Evolutionary conservation across 2,329 filamentous ascomycete genomes (phyloP).

Genomic region (Macrophomina tecta): DNA sequence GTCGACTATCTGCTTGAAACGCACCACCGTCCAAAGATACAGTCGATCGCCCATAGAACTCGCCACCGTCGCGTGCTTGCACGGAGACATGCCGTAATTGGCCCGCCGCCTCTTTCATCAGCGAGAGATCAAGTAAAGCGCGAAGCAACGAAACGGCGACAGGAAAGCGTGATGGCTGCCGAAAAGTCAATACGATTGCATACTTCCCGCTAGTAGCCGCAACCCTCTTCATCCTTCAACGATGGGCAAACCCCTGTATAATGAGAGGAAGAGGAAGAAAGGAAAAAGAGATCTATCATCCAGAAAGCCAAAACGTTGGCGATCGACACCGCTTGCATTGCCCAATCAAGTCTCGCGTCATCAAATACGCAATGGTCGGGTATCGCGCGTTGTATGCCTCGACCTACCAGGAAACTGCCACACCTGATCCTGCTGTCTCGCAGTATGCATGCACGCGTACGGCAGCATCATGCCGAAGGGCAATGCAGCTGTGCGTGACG

Average conservation of each 20-base stretch:
- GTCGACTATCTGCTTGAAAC: not conserved
- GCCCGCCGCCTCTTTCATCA: not conserved
- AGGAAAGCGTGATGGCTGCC: not conserved
- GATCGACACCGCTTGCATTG: not conserved
- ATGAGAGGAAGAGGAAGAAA: not conserved
- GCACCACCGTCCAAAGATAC: not conserved
- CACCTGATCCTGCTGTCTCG: too few relatives aligned
- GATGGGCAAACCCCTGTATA: not conserved
- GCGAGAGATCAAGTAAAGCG: not conserved
- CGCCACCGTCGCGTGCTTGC: not conserved
- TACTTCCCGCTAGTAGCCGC: not conserved
- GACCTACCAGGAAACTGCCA: too few relatives aligned
- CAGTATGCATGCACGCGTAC: too few relatives aligned
- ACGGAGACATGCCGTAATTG: too few relatives aligned
- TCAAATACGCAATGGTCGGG: too few relatives aligned
- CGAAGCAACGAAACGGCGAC: not conserved
- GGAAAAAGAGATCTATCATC: not conserved
- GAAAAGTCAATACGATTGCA: not conserved
- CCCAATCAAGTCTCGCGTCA: not conserved
- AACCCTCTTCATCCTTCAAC: not conserved
- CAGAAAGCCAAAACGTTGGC: not conserved
- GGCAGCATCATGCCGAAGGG: too few relatives aligned
- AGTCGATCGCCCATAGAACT: not conserved
- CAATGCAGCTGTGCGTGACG: too few relatives aligned
- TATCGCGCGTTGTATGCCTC: too few relatives aligned